Evolutionary conservation across 2,329 filamentous ascomycete genomes (phyloP).

Genomic region (Penicillium hordei): DNA sequence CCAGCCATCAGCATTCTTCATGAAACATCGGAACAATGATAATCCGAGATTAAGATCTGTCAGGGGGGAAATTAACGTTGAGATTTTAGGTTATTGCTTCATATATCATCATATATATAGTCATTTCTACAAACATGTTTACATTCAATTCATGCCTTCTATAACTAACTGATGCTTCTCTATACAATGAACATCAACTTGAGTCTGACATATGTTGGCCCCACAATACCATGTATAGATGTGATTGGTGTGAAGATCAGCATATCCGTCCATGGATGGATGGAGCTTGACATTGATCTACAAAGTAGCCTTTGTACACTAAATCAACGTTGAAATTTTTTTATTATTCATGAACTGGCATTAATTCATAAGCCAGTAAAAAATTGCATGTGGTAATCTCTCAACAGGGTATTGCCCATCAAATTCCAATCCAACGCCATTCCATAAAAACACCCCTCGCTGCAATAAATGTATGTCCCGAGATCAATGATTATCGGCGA

Average conservation of each 20-base stretch:
- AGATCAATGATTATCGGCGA: conserved; percentile 39
- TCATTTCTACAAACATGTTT: background rate
- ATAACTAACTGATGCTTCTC: background rate
- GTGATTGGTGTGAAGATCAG: conserved; percentile 6
- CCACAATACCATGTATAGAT: background rate
- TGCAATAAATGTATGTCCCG: conserved; percentile 5
- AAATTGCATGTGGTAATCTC: conserved; percentile 12
- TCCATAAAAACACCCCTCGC: conserved; percentile 16
- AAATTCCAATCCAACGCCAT: conserved; percentile 20
- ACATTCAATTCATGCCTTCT: background rate
- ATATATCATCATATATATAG: conserved; percentile 6
- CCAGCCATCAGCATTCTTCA: conserved; percentile 17
- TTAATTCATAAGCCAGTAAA: conserved; percentile 7
- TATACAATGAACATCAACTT: background rate
- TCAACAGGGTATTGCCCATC: conserved; percentile 24
- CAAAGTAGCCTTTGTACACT: background rate
- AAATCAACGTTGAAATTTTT: background rate
- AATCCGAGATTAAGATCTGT: conserved; percentile 29
- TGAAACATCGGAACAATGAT: conserved; percentile 30
- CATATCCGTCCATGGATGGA: background rate
- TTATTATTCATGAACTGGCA: conserved; percentile 5
- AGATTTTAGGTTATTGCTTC: conserved; percentile 16
- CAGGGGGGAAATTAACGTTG: conserved; percentile 13
- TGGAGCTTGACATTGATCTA: background rate
- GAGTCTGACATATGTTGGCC: background rate